These are phyloP conservation scores for Whalleya microplaca DNA, from an alignment of 2,329 filamentous ascomycete species.

Conservation along the genomic window DNA sequence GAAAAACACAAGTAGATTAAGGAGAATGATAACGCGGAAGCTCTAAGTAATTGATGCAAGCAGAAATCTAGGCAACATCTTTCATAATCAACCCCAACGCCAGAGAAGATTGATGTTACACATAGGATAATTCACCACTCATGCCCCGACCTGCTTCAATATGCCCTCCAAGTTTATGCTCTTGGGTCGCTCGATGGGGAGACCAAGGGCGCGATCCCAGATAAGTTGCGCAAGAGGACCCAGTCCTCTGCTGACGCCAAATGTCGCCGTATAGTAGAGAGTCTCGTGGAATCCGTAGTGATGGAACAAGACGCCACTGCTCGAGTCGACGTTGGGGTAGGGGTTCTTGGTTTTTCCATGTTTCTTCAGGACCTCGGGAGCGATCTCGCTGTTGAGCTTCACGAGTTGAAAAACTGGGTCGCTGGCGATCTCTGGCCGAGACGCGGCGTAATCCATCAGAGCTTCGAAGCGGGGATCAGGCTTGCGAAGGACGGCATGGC, in stretches of 20 bases:
- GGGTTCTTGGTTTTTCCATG: constrained; percentile 99
- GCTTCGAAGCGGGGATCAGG: constrained; percentile 96
- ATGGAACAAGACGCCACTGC: constrained; percentile 93
- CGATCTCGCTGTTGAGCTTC: constrained; percentile 89
- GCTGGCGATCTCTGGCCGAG: constrained; percentile 79
- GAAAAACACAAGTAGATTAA: neutral
- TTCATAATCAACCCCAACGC: constrained; percentile 17
- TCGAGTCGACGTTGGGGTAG: constrained; percentile 94
- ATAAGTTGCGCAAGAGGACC: constrained; percentile 93
- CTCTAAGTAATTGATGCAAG: constrained; percentile 1
- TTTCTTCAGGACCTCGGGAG: constrained; percentile 85
- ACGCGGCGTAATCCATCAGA: constrained; percentile 90
- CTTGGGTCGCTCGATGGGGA: constrained; percentile 98
- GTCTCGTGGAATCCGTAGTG: constrained; percentile 98
- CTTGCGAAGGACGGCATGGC: constrained; percentile 94
- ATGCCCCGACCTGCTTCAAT: constrained; percentile 64
- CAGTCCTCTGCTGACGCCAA: constrained; percentile 71
- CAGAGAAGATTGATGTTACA: constrained; percentile 13
- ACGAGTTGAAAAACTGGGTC: constrained; percentile 95
- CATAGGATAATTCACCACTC: neutral
- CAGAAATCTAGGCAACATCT: constrained; percentile 22
- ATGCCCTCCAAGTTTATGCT: constrained; percentile 92
- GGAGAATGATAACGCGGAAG: constrained; percentile 1
- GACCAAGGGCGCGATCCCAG: constrained; percentile 90
- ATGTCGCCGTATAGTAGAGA: constrained; percentile 84